Conservation (phyloP, 371 early-diverging fungal genomes). For the Catenaria anguillulae region DNA sequence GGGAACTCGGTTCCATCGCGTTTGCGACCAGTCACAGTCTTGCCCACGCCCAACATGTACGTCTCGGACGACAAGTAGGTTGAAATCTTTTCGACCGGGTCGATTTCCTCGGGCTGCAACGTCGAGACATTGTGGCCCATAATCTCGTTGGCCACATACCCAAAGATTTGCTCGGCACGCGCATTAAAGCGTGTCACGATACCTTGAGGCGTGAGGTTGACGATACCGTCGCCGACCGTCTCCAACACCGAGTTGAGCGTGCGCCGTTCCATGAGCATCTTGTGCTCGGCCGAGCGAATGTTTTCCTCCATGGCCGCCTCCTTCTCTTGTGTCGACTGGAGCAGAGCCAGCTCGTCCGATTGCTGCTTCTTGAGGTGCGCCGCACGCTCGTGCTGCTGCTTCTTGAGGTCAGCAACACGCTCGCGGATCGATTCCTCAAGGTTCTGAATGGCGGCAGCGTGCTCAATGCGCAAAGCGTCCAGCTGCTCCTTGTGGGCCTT, state of each 20-base stretch:
- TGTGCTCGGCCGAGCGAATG: slow-evolving; percentile 20
- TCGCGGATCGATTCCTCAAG: not conserved
- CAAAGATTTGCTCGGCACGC: slow-evolving; percentile 8
- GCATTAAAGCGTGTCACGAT: slow-evolving; percentile 16
- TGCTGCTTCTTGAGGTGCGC: slow-evolving; percentile 11
- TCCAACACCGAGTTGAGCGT: slow-evolving; percentile 17
- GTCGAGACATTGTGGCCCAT: slow-evolving; percentile 18
- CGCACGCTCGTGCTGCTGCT: slow-evolving; percentile 9
- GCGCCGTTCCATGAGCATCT: slow-evolving; percentile 18
- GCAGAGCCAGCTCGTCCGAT: slow-evolving; percentile 11
- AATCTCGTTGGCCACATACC: slow-evolving; percentile 1
- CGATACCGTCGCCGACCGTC: slow-evolving; percentile 11
- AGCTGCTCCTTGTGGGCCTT: not conserved
- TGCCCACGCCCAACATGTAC: slow-evolving; percentile 7
- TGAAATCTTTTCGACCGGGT: not conserved
- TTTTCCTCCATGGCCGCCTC: slow-evolving; percentile 21
- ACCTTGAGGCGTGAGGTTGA: slow-evolving; percentile 17
- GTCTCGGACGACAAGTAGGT: not conserved
- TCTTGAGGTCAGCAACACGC: slow-evolving; percentile 7
- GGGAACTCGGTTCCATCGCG: slow-evolving; percentile 19
- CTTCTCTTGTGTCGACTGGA: slow-evolving; percentile 16
- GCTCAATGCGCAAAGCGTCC: not conserved
- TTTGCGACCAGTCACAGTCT: slow-evolving; percentile 11
- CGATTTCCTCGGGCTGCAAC: slow-evolving; percentile 16
- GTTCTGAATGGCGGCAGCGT: not conserved